Percentiles rank a stretch among this genome's conserved stretches.
phyloP scores from a whole-genome alignment of 2,329 filamentous ascomycete genomes.

The Colletotrichum neosansevieriae region DNA sequence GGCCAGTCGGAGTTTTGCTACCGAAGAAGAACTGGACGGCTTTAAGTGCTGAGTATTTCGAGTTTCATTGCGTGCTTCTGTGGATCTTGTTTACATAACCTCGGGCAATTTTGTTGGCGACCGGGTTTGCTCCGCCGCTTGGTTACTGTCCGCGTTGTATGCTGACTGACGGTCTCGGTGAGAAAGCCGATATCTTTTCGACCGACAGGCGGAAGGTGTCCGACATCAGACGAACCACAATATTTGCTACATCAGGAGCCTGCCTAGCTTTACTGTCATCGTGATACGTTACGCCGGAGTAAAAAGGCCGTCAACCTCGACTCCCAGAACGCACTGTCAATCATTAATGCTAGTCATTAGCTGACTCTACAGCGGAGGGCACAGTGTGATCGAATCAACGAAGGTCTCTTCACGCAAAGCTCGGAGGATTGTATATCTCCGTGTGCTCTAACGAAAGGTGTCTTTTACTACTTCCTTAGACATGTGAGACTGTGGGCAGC shows the following conservation, averaged over 20 bases:
- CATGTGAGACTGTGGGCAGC: too few relatives aligned
- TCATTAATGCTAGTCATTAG: too few relatives aligned
- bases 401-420: too few relatives aligned
- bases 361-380: too few relatives aligned
- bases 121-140: background rate
- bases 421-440: too few relatives aligned
- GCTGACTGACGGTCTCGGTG: slow-evolving; percentile 6
- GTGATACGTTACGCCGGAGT: too few relatives aligned
- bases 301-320: too few relatives aligned
- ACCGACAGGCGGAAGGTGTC: background rate
- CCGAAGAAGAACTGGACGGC: background rate
- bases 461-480: too few relatives aligned
- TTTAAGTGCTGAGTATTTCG: slow-evolving; percentile 8
- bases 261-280: background rate
- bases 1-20: background rate
- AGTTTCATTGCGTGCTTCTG: background rate
- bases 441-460: too few relatives aligned
- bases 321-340: too few relatives aligned
- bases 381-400: too few relatives aligned
- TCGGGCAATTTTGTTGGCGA: background rate
- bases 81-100: slow-evolving; percentile 4
- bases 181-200: slow-evolving; percentile 22
- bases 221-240: background rate
- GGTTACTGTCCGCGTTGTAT: background rate
- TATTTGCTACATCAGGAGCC: background rate